Base-by-base conservation (phyloP, 805 yeast genomes). In the Starmerella ratchasimensis region DNA sequence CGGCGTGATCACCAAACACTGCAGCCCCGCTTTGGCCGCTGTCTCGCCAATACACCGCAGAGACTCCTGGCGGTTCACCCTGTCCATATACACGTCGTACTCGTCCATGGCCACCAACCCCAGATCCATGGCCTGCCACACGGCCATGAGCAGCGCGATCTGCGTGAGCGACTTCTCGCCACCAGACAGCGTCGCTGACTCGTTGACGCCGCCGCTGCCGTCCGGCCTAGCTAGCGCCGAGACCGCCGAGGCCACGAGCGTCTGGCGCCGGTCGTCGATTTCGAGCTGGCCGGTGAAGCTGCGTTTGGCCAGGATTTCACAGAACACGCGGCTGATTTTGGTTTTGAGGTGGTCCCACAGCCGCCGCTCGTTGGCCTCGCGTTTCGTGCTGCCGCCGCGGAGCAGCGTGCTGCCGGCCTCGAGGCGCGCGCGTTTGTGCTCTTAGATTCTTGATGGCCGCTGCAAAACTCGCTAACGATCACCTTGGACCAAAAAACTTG, bases 91-190 rank as follows among this genome's bases (percentile, higher is more conserved):
- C 16, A 90, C 98, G 60, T 90, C 99, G 56, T 63, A 90, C 58
- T 90, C 99, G 59, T 90, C 99, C 42, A 90, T 62, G 0, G 96
- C 96, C 42, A 93, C 71, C 15, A 90, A 70, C 39, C 80, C 72
- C 0, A 93, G 77, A 43, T 78, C 74, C 94, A 90, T 86, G 20
- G 82, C 77, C 46, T 74, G 74, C 99, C 99, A 90, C 21, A 93
- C 79, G 0, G 96, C 78, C 42, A 88, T 63, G 32, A 90, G 59
- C 41, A 90, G 67, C 0, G 96, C 80, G 45, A 88, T 76, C 56
- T 93, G 98, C 0, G 94, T 75, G 56, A 79, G 88, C 0, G 96
- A 83, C 54, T 86, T 86, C 55, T 90, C 98, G 32, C 99, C 99
- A 26, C 99, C 99, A 1, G 95, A 83, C 19, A 88, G 66, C 0